These are phyloP conservation scores for Penicillium polonicum DNA, from an alignment of 2,329 filamentous ascomycete genomes.

Conservation along the genomic window DNA sequence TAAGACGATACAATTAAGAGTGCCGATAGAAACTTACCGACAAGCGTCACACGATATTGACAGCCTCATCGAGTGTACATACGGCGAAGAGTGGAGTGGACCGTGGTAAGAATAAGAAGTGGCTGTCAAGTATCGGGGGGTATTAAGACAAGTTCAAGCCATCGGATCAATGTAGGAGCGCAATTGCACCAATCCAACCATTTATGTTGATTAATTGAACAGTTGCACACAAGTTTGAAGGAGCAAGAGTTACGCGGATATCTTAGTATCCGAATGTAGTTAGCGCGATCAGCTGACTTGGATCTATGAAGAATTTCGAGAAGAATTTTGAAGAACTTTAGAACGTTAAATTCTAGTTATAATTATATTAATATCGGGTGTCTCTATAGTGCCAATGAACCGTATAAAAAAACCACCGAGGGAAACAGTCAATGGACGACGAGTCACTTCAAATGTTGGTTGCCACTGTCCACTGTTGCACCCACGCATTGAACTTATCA, in stretches of 20 bases:
- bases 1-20: background rate
- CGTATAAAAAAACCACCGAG: background rate
- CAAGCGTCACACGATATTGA: constrained; percentile 39
- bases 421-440: background rate
- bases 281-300: constrained; percentile 9
- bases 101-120: background rate
- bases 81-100: background rate
- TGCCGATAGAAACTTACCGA: constrained; percentile 23
- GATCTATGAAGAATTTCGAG: background rate
- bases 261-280: background rate
- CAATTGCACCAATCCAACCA: background rate
- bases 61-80: constrained; percentile 30
- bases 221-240: background rate
- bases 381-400: constrained; percentile 2
- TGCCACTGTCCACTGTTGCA: constrained; percentile 28
- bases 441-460: constrained; percentile 8
- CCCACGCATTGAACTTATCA: constrained; percentile 36
- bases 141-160: background rate
- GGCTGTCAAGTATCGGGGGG: constrained; percentile 2
- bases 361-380: background rate
- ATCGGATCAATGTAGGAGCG: constrained; percentile 7
- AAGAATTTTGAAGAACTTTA: background rate
- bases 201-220: background rate
- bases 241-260: constrained; percentile 1
- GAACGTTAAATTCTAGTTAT: background rate